Conservation (phyloP, 208 protist genomes). For the Wallacemonas sp. region DNA sequence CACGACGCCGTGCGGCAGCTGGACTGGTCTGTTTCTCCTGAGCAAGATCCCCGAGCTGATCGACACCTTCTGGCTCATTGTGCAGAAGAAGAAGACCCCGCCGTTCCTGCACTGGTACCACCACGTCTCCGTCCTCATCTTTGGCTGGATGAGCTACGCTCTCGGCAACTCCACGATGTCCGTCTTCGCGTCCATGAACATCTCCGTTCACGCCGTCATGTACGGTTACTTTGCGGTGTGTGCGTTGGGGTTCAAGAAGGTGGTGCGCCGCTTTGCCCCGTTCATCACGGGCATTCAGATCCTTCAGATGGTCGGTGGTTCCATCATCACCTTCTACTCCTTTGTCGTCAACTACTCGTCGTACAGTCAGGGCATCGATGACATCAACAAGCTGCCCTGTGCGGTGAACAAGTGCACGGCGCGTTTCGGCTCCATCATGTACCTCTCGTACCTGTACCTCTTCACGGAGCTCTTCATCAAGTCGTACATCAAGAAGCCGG, state of each 20-base stretch:
- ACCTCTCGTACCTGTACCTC: conserved; percentile 89
- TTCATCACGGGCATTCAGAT: conserved; percentile 89
- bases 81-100: conserved; percentile 80
- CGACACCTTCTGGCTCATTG: conserved; percentile 79
- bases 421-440: conserved; percentile 82
- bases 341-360: conserved; percentile 37
- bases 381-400: conserved; percentile 51
- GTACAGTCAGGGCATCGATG: conserved; percentile 40
- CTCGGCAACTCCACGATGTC: conserved; percentile 50
- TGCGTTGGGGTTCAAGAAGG: conserved; percentile 56
- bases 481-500: conserved; percentile 56
- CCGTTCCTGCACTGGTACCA: conserved; percentile 93
- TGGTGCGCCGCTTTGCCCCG: conserved; percentile 68
- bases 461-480: conserved; percentile 88
- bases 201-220: conserved; percentile 94
- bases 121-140: conserved; percentile 92
- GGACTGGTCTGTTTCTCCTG: conserved; percentile 73
- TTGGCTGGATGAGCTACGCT: conserved; percentile 84
- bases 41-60: conserved; percentile 87
- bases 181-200: conserved; percentile 93
- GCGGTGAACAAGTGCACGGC: conserved; percentile 46
- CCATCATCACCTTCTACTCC: conserved; percentile 48
- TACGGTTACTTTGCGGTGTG: conserved; percentile 94
- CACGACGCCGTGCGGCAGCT: conserved; percentile 50
- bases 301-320: conserved; percentile 90